Percentiles rank a stretch among this genome's conserved stretches.
Conservation (phyloP, 495 filamentous ascomycete genomes). For the Penicillium salamii region DNA sequence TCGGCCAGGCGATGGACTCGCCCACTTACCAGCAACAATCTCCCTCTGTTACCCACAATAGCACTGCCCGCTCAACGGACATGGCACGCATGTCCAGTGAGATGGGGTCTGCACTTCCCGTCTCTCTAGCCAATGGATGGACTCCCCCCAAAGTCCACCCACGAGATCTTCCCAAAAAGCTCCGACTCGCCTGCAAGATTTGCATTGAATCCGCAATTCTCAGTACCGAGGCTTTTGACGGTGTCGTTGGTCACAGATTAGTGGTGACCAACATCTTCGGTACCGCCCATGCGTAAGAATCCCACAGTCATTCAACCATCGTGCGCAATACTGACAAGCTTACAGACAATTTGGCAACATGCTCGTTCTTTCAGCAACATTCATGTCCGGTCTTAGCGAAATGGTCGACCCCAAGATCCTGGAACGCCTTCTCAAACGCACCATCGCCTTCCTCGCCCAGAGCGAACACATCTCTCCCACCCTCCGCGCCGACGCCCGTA, state of each 20-base stretch:
- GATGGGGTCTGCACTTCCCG: conserved; percentile 23
- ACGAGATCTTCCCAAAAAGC: conserved; percentile 36
- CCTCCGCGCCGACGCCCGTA: conserved; percentile 62
- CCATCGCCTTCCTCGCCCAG: conserved; percentile 65
- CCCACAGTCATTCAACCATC: neutral
- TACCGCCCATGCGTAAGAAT: conserved; percentile 8
- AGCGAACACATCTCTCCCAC: conserved; percentile 64
- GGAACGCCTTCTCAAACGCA: conserved; percentile 51
- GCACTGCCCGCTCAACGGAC: conserved; percentile 14
- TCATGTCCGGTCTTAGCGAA: conserved; percentile 52
- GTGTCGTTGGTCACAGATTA: conserved; percentile 3
- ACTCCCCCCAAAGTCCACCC: conserved; percentile 13
- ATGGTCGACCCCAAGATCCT: conserved; percentile 53
- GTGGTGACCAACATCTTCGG: conserved; percentile 7
- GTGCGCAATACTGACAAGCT: neutral
- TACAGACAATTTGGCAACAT: conserved; percentile 95
- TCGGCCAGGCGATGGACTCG: conserved; percentile 26
- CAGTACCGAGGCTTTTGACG: conserved; percentile 7
- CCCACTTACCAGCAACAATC: conserved; percentile 36
- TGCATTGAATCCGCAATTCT: conserved; percentile 1
- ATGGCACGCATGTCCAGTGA: conserved; percentile 40
- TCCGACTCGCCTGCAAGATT: conserved; percentile 16
- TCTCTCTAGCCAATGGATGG: conserved; percentile 11
- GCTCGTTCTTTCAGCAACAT: conserved; percentile 79
- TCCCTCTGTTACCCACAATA: conserved; percentile 25